Evolutionary conservation across 148 eudicot genomes (phyloP).

Genomic region (Cornus controversa): DNA sequence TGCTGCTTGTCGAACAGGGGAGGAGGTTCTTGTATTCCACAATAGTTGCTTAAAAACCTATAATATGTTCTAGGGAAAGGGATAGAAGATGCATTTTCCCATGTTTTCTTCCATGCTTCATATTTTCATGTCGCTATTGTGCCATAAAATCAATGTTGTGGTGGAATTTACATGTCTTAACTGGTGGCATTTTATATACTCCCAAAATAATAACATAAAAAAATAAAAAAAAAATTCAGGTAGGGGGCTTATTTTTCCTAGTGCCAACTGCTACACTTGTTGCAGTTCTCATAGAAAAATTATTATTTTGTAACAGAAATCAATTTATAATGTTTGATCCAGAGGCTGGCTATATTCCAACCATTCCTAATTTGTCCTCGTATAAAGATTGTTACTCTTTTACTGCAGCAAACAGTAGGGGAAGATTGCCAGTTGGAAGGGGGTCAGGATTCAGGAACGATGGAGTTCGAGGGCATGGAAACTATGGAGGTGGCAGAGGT

Average conservation of each 20-base stretch:
- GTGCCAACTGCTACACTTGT: background rate
- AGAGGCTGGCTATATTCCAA: background rate
- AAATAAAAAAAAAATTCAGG: too few relatives aligned
- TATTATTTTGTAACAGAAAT: too few relatives aligned
- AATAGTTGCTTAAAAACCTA: background rate
- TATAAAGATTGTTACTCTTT: background rate
- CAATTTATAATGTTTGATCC: background rate
- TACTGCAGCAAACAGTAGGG: conserved; percentile 48
- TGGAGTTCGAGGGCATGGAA: conserved; percentile 66
- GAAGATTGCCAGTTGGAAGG: conserved; percentile 58
- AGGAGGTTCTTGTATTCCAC: background rate
- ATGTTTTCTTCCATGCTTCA: background rate
- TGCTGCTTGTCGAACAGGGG: background rate
- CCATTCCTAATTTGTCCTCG: background rate
- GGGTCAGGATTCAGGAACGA: conserved; percentile 72
- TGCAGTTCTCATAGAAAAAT: background rate
- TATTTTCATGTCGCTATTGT: background rate
- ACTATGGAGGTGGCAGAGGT: conserved; percentile 63
- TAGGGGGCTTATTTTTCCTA: too few relatives aligned
- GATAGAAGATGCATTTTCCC: background rate
- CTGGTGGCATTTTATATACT: background rate
- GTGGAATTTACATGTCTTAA: background rate
- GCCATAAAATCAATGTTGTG: background rate
- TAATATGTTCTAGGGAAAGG: background rate
- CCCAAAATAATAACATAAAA: too few relatives aligned